Percentiles rank a stretch among this genome's conserved stretches.
Evolutionary conservation across 2,329 filamentous ascomycete genomes (phyloP).

Genomic region (Colletotrichum sp.): DNA sequence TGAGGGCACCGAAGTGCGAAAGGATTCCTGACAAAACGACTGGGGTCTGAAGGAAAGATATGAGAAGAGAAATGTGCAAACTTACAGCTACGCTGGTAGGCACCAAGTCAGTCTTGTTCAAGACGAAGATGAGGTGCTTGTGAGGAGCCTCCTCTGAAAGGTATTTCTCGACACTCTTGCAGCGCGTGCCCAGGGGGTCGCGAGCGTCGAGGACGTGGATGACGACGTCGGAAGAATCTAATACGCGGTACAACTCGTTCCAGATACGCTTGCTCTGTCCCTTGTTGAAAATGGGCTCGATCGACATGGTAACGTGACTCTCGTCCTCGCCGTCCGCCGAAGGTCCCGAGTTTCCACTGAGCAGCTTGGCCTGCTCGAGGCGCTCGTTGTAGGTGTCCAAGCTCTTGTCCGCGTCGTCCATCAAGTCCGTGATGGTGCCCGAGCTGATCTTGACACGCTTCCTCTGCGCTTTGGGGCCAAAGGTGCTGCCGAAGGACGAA

Average conservation of each 20-base stretch:
- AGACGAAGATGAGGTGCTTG: slow-evolving; percentile 89
- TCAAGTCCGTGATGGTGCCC: slow-evolving; percentile 80
- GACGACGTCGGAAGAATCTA: slow-evolving; percentile 93
- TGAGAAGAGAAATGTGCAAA: slow-evolving; percentile 35
- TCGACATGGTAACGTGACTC: slow-evolving; percentile 63
- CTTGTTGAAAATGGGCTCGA: slow-evolving; percentile 89
- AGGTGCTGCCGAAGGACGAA: slow-evolving; percentile 84
- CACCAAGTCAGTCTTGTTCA: slow-evolving; percentile 93
- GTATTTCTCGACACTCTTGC: slow-evolving; percentile 81
- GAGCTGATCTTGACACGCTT: slow-evolving; percentile 92
- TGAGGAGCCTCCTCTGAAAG: slow-evolving; percentile 91
- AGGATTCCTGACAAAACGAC: slow-evolving; percentile 86
- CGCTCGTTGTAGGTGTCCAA: slow-evolving; percentile 83
- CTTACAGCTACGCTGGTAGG: slow-evolving; percentile 95
- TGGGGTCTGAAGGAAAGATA: slow-evolving; percentile 54
- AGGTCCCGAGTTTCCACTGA: slow-evolving; percentile 71
- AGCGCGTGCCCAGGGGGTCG: slow-evolving; percentile 89
- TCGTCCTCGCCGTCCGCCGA: slow-evolving; percentile 49
- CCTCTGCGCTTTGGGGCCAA: slow-evolving; percentile 90
- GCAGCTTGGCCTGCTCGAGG: slow-evolving; percentile 75
- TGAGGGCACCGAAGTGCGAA: slow-evolving; percentile 57
- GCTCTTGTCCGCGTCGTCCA: slow-evolving; percentile 77
- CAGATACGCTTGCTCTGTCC: slow-evolving; percentile 95
- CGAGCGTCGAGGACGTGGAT: slow-evolving; percentile 93
- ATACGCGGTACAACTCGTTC: slow-evolving; percentile 96